These are phyloP conservation scores for Oenanthe sinensis DNA, from an alignment of 129 eudicot species.

Conservation along the genomic window DNA sequence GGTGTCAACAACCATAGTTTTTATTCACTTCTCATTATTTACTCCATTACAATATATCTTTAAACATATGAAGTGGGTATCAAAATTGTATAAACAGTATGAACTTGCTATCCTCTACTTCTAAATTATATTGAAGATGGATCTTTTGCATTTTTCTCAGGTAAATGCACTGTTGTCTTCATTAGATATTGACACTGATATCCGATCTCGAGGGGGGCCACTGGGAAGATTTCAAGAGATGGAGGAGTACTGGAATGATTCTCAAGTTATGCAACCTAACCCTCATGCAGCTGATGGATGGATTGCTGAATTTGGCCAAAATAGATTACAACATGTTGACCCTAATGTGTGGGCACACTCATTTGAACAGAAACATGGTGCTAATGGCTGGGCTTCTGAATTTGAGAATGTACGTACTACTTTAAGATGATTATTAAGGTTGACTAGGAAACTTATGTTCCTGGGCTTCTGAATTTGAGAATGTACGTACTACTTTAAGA, in stretches of 20 bases:
- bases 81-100: background rate
- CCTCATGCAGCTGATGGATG: constrained; percentile 68
- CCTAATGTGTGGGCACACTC: constrained; percentile 86
- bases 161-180: constrained; percentile 87
- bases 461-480: constrained; percentile 83
- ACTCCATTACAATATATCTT: background rate
- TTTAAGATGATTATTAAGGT: constrained; percentile 11
- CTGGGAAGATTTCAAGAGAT: constrained; percentile 82
- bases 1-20: background rate
- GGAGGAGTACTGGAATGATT: constrained; percentile 94
- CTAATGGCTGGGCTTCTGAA: constrained; percentile 96
- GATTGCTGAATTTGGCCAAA: constrained; percentile 68
- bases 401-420: constrained; percentile 63
- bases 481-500: constrained; percentile 38
- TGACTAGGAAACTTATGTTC: background rate
- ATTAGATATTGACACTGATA: constrained; percentile 71
- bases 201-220: constrained; percentile 46
- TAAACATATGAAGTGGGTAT: background rate
- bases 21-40: background rate
- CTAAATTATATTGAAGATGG: background rate
- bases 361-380: constrained; percentile 86
- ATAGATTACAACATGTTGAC: constrained; percentile 33
- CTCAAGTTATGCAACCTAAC: constrained; percentile 56
- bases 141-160: constrained; percentile 33
- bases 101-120: background rate